phyloP scores from a whole-genome alignment of 1,284 basidiomycete species.

The Ceratobasidium sp. region DNA sequence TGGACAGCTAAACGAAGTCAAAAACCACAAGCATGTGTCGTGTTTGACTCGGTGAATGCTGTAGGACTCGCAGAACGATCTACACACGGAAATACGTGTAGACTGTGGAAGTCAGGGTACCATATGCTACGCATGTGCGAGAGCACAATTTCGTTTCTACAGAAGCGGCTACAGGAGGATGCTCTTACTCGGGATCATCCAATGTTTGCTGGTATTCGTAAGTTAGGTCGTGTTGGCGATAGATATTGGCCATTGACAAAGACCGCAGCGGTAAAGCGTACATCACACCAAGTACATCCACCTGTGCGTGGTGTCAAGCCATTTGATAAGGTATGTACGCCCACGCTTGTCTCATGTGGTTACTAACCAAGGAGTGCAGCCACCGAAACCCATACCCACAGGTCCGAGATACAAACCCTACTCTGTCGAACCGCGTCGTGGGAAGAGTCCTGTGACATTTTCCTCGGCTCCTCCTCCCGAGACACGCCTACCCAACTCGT shows the following conservation, averaged over 20 bases:
- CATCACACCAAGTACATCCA: not conserved
- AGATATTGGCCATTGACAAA: not conserved
- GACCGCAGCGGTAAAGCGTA: not conserved
- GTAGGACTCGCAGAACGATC: conserved; percentile 6
- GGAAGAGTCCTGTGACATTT: no score
- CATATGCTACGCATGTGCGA: conserved; percentile 35
- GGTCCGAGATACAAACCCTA: conserved; percentile 33
- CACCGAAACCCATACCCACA: conserved; percentile 2
- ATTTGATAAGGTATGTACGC: not conserved
- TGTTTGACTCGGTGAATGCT: conserved; percentile 28
- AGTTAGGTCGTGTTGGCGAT: not conserved
- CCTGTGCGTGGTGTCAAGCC: not conserved
- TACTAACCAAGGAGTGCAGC: not conserved
- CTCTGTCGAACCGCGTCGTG: conserved; percentile 9
- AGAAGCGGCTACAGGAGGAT: conserved; percentile 3
- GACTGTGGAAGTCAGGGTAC: conserved; percentile 31
- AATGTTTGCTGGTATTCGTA: conserved; percentile 27
- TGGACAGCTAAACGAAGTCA: conserved; percentile 32
- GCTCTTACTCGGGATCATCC: conserved; percentile 8
- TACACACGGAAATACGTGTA: not conserved
- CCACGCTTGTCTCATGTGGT: not conserved
- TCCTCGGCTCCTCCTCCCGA: conserved; percentile 1
- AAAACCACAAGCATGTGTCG: conserved; percentile 22
- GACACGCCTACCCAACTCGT: not conserved
- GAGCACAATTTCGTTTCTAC: conserved; percentile 16